Base-by-base conservation (phyloP, 140 eudicot genomes). In the Anethum foeniculum region DNA sequence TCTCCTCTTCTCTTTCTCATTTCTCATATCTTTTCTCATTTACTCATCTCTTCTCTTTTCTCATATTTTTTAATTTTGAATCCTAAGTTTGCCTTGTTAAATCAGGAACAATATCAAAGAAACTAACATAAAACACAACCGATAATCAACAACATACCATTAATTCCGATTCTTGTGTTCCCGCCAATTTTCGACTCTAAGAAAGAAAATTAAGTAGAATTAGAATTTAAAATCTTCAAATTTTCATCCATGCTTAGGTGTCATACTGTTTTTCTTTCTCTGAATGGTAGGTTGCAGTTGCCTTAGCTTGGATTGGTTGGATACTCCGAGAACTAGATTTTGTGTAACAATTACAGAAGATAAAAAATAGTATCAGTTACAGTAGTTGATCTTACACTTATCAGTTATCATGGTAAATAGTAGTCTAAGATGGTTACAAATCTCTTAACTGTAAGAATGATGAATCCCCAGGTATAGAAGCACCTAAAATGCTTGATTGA, bases 251-350 rank as follows among this genome's bases (percentile, higher is more conserved):
- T 13, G 71, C 21, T 32, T 52, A 14, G 7, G 54, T 16, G 19
- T 19, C n/a, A 72, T 48, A 46, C 18, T 43, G 0, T 5, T 68
- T 38, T 77, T 76, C 92, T 81, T 89, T 90, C 98, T 90, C 36
- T 77, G 72, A 77, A 90, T 86, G 3, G 87, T 77, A 51, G 90
- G 88, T 12, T 96, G 98, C 13, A 80, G 28, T 80, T 89, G 98
- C 98, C 3, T 94, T 92, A 19, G 98, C 97, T 89, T 82, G 89
- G 56, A 92, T 86, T n/a, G 94, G 87, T 81, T 82, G 81, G 25
- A 85, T 39, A 23, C 84, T 32, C 15, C 88, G 71, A 56, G 89
- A 51, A 12, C 30, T 58, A 52, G 82, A 51, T 81, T 71, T 90
- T 84, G 96, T 94, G 75, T 21, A 8, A 1, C 16, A 80, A 52